Evolutionary conservation across 306 rosid species (phyloP).

Genomic region (Vachellia pachyceras): DNA sequence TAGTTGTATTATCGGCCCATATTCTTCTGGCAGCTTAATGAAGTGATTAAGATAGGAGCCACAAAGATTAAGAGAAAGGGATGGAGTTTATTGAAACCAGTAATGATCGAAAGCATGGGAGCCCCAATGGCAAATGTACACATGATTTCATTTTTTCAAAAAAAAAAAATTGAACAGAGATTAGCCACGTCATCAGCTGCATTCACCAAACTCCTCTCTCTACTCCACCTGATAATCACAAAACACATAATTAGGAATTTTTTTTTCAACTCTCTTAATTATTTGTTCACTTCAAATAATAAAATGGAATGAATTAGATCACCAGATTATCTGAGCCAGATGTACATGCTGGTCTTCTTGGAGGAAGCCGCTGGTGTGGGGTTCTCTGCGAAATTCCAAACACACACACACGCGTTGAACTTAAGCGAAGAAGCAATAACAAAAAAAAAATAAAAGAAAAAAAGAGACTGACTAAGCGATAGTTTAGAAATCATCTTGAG

Average conservation of each 20-base stretch:
- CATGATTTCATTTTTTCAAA: neutral
- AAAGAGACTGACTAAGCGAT: no score
- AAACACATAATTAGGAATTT: no score
- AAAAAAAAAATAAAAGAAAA: neutral
- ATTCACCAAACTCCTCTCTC: neutral
- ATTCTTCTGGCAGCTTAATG: no score
- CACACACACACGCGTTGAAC: no score
- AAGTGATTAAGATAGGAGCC: neutral
- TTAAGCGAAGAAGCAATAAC: neutral
- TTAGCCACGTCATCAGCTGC: neutral
- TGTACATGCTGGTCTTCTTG: slow-evolving; percentile 86
- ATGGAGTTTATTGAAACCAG: neutral
- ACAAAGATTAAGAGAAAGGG: neutral
- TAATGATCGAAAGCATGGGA: neutral
- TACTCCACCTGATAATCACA: neutral
- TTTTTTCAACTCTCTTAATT: no score
- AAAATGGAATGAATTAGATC: slow-evolving; percentile 35
- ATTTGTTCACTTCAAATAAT: neutral
- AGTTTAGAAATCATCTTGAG: no score
- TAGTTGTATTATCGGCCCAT: no score
- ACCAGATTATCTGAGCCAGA: slow-evolving; percentile 62
- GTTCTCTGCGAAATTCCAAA: slow-evolving; percentile 62
- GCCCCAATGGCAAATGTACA: neutral
- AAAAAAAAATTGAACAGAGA: neutral
- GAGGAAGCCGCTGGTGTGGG: slow-evolving; percentile 91